Conservation (phyloP, 2,329 filamentous ascomycete genomes). For the Alternaria postmessia region DNA sequence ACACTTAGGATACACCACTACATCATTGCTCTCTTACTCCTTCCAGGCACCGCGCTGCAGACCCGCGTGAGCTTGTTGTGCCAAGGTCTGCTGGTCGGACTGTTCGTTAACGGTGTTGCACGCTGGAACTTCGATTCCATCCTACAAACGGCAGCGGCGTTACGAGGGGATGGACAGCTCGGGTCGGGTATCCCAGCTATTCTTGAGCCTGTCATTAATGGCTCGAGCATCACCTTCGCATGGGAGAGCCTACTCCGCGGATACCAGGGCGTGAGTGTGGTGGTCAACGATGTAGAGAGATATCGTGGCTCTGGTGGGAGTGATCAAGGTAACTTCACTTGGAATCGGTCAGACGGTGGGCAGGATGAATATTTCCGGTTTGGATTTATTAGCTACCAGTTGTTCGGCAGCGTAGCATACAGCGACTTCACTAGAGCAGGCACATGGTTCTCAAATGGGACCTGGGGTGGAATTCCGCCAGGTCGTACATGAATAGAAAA, state of each 20-base stretch:
- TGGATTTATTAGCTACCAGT: constrained; percentile 42
- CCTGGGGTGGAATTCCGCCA: constrained; percentile 38
- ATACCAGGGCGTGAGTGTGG: constrained; percentile 80
- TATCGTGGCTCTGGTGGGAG: constrained; percentile 73
- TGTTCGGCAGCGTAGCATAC: constrained; percentile 40
- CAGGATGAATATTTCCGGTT: constrained; percentile 47
- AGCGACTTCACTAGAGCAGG: constrained; percentile 48
- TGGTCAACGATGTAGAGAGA: constrained; percentile 87
- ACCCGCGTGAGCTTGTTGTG: constrained; percentile 86
- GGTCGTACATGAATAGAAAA: constrained; percentile 15
- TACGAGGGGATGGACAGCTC: constrained; percentile 64
- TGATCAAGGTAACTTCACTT: constrained; percentile 63
- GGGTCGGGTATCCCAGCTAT: constrained; percentile 66
- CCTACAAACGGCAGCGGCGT: constrained; percentile 77
- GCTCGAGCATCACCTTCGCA: constrained; percentile 56
- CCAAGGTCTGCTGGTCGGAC: constrained; percentile 85
- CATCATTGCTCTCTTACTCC: constrained; percentile 83
- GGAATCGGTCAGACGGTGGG: constrained; percentile 58
- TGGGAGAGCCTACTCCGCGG: constrained; percentile 54
- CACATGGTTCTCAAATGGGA: constrained; percentile 42
- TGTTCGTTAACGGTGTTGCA: constrained; percentile 93
- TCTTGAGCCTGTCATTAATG: constrained; percentile 48
- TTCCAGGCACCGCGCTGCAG: constrained; percentile 88
- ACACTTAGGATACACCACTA: constrained; percentile 92
- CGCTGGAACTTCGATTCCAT: constrained; percentile 92